Evolutionary conservation across 2,329 filamentous ascomycete genomes (phyloP).

Genomic region (Aspergillus flavus): DNA sequence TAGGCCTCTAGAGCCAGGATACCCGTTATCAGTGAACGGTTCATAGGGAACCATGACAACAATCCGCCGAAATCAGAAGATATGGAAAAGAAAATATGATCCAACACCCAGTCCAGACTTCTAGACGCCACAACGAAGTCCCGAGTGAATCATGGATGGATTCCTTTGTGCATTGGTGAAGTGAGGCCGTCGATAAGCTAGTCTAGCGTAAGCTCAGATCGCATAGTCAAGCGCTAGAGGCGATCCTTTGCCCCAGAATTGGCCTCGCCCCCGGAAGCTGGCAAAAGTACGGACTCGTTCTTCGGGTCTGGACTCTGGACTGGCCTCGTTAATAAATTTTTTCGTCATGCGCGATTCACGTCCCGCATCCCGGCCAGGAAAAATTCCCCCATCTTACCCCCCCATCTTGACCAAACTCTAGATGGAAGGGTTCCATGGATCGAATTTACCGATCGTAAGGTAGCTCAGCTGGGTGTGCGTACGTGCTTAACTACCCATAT

Average conservation of each 20-base stretch:
- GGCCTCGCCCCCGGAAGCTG: neutral
- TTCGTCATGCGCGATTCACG: neutral
- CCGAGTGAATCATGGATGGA: neutral
- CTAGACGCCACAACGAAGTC: neutral
- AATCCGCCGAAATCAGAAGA: neutral
- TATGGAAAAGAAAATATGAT: neutral
- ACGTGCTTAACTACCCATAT: neutral
- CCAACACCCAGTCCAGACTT: neutral
- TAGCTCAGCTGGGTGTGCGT: neutral
- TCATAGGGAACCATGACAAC: neutral
- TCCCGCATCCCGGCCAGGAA: neutral
- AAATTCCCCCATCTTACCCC: neutral
- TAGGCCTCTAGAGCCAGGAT: neutral
- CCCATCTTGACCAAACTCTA: neutral
- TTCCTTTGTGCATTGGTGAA: conserved; percentile 7
- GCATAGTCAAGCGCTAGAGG: conserved; percentile 3
- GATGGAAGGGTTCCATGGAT: neutral
- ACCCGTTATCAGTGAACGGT: neutral
- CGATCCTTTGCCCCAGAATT: conserved; percentile 11
- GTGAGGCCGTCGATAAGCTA: conserved; percentile 16
- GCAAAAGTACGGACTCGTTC: conserved; percentile 12
- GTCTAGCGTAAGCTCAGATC: conserved; percentile 17
- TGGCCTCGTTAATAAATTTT: neutral
- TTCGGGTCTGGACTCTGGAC: neutral
- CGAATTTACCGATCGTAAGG: neutral